Conservation (phyloP, 2,329 filamentous ascomycete species). For the Xylaria sp. region DNA sequence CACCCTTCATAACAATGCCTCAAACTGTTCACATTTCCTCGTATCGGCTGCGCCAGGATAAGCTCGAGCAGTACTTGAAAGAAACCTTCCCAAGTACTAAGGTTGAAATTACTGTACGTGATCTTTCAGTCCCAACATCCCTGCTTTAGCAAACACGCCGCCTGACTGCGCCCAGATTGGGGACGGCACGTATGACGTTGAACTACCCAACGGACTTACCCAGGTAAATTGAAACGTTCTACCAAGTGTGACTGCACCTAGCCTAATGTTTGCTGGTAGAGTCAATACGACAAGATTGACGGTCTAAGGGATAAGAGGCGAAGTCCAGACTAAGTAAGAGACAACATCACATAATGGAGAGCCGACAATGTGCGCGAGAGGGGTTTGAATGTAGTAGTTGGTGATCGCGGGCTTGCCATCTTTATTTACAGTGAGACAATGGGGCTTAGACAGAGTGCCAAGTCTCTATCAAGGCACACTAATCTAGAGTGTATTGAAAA, state of each 20-base stretch:
- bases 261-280: neutral
- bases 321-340: neutral
- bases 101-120: conserved; percentile 13
- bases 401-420: neutral
- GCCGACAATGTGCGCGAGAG: neutral
- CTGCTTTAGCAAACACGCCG: neutral
- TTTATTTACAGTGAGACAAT: neutral
- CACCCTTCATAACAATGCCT: neutral
- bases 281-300: conserved; percentile 9
- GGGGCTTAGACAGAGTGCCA: neutral
- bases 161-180: conserved; percentile 2
- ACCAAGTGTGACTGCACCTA: neutral
- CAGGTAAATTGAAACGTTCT: neutral
- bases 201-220: neutral
- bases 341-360: neutral
- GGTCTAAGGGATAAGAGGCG: conserved; percentile 5
- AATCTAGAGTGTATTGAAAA: too few relatives aligned
- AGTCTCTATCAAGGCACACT: neutral
- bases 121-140: too few relatives aligned
- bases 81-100: neutral
- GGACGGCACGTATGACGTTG: neutral
- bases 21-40: conserved; percentile 7
- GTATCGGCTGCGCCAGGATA: conserved; percentile 14
- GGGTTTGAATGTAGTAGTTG: neutral
- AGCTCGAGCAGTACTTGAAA: conserved; percentile 9